A percentile compares a stretch with the other conserved stretches of the same genome.
phyloP scores from a whole-genome alignment of 345 rosid species.

The Eucalyptus viminalis region DNA sequence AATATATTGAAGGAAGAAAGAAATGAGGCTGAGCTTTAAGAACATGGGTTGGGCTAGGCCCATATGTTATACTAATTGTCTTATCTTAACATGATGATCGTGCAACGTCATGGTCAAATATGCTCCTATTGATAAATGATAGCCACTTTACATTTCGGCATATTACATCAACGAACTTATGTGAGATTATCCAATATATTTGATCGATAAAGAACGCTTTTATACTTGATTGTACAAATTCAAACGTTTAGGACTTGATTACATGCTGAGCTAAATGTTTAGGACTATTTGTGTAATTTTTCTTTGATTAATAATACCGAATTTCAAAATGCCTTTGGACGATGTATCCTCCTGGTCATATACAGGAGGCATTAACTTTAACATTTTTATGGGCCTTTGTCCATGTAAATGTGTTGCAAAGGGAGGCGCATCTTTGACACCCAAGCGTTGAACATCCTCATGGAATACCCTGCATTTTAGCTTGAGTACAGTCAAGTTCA shows the following conservation, averaged over 20 bases:
- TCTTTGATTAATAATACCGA: background rate
- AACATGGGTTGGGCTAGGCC: too few species aligned
- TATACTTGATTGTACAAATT: background rate
- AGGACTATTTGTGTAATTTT: background rate
- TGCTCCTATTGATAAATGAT: background rate
- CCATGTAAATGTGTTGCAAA: background rate
- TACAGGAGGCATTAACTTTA: background rate
- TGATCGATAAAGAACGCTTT: background rate
- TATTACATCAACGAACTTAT: rapidly evolving
- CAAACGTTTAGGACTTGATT: background rate
- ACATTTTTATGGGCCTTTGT: background rate
- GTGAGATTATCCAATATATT: background rate
- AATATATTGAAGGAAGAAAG: too few species aligned
- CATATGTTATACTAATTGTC: background rate
- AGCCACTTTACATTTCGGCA: background rate
- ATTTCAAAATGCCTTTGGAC: background rate
- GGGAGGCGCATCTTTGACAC: background rate
- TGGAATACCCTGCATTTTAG: background rate
- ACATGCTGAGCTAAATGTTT: background rate
- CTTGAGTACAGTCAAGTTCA: background rate
- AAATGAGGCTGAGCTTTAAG: too few species aligned
- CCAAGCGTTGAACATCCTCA: background rate
- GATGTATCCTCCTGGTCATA: background rate
- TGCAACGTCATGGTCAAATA: background rate
- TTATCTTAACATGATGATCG: background rate